Evolutionary conservation across 1,139 yeast species (phyloP).

Genomic region (Magnusiomyces paraingens): DNA sequence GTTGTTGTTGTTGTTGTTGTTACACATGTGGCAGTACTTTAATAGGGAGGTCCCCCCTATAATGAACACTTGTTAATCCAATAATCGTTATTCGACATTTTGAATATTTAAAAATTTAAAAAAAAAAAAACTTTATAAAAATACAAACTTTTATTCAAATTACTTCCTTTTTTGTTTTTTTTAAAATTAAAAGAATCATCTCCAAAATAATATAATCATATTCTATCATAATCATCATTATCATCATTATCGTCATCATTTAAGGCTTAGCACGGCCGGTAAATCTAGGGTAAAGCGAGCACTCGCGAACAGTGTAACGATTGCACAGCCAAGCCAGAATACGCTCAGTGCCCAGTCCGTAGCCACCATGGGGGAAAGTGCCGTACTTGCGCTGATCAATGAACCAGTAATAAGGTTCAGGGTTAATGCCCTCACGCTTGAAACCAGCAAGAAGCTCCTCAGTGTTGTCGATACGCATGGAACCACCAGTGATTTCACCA

Average conservation of each 20-base stretch:
- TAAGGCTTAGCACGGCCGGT: conserved; percentile 96
- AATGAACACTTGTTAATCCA: no score
- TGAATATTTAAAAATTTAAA: neutral
- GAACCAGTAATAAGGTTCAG: conserved; percentile 88
- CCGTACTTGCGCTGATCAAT: conserved; percentile 95
- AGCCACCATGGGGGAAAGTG: conserved; percentile 98
- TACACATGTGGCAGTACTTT: no score
- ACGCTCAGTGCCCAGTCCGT: conserved; percentile 97
- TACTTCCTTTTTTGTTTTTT: neutral
- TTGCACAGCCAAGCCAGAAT: conserved; percentile 97
- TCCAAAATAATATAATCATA: neutral
- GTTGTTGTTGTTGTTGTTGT: no score
- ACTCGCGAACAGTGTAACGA: conserved; percentile 96
- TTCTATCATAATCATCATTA: neutral
- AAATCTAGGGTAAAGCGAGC: conserved; percentile 95
- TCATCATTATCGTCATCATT: neutral
- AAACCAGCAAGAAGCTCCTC: conserved; percentile 86
- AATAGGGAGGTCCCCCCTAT: no score
- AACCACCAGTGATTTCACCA: conserved; percentile 97
- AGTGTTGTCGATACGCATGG: conserved; percentile 86
- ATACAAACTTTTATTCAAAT: neutral
- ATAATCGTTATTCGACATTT: neutral
- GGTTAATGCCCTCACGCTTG: conserved; percentile 83
- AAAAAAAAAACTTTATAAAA: neutral
- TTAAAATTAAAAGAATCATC: neutral